Evolutionary conservation across 495 filamentous ascomycete species (phyloP), one percentile per base, ranked within the genome.

Genomic region (Hypoxylon crocopeplum): DNA sequence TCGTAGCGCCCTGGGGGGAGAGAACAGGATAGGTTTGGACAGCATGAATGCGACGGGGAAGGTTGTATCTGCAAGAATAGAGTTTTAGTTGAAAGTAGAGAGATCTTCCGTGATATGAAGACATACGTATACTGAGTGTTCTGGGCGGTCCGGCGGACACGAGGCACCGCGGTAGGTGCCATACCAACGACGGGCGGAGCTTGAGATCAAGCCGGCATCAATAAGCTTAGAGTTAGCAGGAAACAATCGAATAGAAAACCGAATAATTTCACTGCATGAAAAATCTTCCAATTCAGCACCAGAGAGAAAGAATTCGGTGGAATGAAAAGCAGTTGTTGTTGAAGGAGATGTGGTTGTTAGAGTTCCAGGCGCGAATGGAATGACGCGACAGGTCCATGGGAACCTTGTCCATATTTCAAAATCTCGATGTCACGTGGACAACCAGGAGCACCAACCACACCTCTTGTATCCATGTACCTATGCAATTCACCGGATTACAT

Each of bases 1-100:
- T 82, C 1, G 86, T 89, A 7, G 92, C 93, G 62, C 91, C 92
- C 70, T 96, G 94, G 5, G 90, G 86, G 5, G 91, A 84, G 48
- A 78, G 79, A 19, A 91, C 72, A 5, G 92, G 92, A 68, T 95
- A 96, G 46, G 83, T 79, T 68, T 87, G 84, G 25, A 89, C 84
- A 32, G 85, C 75, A 73, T 92, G 80, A 47, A 92, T 78, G 63
- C 90, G 88, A 69, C 89, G 84, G 39, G 84, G 78, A 15, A 94
- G 79, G 48, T 89, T 81, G 68, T 95, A 95, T 73, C 90, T 94
- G 47, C 16, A 25, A 38, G 37, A 27, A 27, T 32, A 48, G 30
- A 30, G 41, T 1, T 5, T 16, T n/a, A 53, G 7, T 55, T 63
- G 53, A 42, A 11, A 33, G 15, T 24, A 56, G 12, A 27, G 2